A percentile compares a stretch with the other conserved stretches of the same genome.
Conservation (phyloP, 495 filamentous ascomycete species). For the Recurvomyces mirabilis region DNA sequence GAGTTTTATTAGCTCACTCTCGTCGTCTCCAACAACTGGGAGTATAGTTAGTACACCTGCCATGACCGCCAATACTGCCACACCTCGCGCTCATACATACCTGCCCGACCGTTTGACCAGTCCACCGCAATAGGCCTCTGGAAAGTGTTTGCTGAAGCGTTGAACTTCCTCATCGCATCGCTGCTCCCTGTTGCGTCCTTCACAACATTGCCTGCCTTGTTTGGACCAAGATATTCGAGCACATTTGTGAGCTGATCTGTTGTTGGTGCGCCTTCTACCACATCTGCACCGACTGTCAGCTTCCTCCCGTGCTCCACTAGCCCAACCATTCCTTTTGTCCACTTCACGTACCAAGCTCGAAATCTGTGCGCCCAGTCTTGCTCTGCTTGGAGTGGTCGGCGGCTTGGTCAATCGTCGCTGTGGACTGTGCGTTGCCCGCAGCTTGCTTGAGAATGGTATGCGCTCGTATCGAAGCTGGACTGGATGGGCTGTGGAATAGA, state of each 20-base stretch:
- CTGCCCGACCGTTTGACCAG: conserved; percentile 80
- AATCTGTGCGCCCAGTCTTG: conserved; percentile 48
- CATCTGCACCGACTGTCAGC: conserved; percentile 34
- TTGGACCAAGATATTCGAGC: conserved; percentile 64
- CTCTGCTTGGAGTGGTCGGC: conserved; percentile 45
- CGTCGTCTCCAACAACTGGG: conserved; percentile 55
- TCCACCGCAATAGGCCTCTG: conserved; percentile 71
- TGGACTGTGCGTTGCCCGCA: conserved; percentile 47
- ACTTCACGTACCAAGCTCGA: conserved; percentile 54
- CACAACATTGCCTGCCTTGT: conserved; percentile 49
- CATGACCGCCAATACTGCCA: neutral
- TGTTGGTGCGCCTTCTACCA: conserved; percentile 73
- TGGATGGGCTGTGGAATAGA: conserved; percentile 76
- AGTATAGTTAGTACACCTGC: neutral
- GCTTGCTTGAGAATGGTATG: conserved; percentile 65
- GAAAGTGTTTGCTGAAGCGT: conserved; percentile 46
- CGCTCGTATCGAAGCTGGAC: conserved; percentile 52
- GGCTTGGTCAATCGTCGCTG: conserved; percentile 56
- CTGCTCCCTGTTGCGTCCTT: conserved; percentile 55
- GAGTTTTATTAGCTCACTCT: conserved; percentile 78
- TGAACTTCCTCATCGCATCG: conserved; percentile 68
- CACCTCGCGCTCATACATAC: conserved; percentile 25
- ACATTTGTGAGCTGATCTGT: conserved; percentile 75
- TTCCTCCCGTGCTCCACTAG: neutral
- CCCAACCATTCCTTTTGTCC: neutral